Evolutionary conservation across 345 rosid genomes (phyloP).

Genomic region (Luvunga scandens): DNA sequence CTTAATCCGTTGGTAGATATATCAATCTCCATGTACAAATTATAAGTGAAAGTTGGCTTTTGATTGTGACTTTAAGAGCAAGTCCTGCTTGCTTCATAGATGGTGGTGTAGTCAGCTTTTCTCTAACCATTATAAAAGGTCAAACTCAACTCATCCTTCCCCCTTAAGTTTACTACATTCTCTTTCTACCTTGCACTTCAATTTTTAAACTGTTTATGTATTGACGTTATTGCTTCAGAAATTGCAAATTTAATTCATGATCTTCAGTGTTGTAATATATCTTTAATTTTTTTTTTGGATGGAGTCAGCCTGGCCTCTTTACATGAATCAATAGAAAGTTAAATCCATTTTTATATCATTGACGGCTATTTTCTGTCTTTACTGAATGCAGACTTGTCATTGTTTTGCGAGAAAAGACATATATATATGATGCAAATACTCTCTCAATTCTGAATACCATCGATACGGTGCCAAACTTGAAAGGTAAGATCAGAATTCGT

Average conservation of each 20-base stretch:
- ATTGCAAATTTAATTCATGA: background rate
- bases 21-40: background rate
- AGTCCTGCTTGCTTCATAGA: background rate
- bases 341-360: background rate
- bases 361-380: background rate
- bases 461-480: conserved; percentile 73
- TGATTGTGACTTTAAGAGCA: background rate
- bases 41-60: background rate
- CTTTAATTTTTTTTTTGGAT: background rate
- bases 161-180: background rate
- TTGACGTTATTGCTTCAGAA: background rate
- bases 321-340: background rate
- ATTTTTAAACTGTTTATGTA: background rate
- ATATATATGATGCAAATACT: conserved; percentile 66
- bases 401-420: conserved; percentile 79
- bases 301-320: background rate
- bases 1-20: background rate
- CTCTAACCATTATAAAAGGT: background rate
- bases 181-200: background rate
- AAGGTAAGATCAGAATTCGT: conserved; percentile 45
- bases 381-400: conserved; percentile 64
- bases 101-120: background rate
- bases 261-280: background rate
- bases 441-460: conserved; percentile 71
- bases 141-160: background rate